phyloP scores from a whole-genome alignment of 176 grass and related monocot species.

The Ananas comosus region DNA sequence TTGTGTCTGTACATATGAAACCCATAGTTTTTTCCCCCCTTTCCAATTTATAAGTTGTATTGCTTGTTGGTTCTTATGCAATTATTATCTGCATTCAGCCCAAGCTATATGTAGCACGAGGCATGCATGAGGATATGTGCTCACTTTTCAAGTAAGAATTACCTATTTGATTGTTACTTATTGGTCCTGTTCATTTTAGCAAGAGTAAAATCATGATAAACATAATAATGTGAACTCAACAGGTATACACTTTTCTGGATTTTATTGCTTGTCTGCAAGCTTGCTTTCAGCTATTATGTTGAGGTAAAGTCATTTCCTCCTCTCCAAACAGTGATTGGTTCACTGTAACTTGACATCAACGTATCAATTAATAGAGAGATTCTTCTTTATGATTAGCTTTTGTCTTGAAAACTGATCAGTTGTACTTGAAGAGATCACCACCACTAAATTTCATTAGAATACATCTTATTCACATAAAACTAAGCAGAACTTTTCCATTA shows the following conservation, averaged over 20 bases:
- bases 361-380: background rate
- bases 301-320: slow-evolving; percentile 42
- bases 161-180: slow-evolving; percentile 16
- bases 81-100: slow-evolving; percentile 48
- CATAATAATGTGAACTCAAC: slow-evolving; percentile 16
- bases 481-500: background rate
- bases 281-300: slow-evolving; percentile 94
- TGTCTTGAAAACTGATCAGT: background rate
- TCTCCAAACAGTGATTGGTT: background rate
- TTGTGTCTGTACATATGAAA: too few relatives aligned
- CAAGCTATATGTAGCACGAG: slow-evolving; percentile 78
- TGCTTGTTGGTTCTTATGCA: slow-evolving; percentile 24
- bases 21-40: background rate
- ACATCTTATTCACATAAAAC: background rate
- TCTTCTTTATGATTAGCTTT: background rate
- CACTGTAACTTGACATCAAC: background rate
- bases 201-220: slow-evolving; percentile 12
- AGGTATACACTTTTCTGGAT: slow-evolving; percentile 97
- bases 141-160: slow-evolving; percentile 84
- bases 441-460: background rate
- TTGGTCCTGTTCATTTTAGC: slow-evolving; percentile 6
- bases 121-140: slow-evolving; percentile 74
- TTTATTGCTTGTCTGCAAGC: slow-evolving; percentile 92
- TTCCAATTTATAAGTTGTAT: slow-evolving; percentile 6
- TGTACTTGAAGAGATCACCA: background rate